Base-by-base conservation (phyloP, 257 asterid species). In the Echites panduratus region DNA sequence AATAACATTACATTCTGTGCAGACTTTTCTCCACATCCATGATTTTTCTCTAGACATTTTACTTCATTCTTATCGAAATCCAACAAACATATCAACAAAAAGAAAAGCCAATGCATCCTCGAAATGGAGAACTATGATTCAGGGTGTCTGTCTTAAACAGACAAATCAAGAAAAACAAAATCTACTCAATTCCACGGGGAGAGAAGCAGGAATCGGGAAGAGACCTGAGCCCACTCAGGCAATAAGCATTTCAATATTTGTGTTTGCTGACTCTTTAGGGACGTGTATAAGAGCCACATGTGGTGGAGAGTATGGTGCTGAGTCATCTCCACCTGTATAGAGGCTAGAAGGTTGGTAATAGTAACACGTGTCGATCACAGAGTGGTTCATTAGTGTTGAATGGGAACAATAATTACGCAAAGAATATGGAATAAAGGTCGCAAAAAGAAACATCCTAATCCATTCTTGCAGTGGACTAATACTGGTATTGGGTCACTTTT, bases 271-370 rank as follows among this genome's bases (percentile, higher is more conserved):
- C n/a, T n/a, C n/a, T n/a, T n/a, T n/a, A n/a, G n/a, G n/a, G n/a
- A n/a, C n/a, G n/a, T n/a, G n/a, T n/a, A n/a, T n/a, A n/a, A n/a
- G n/a, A n/a, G n/a, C n/a, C n/a, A n/a, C n/a, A n/a, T n/a, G n/a
- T n/a, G n/a, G 10, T 40, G 43, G 41, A 47, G 68, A 24, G 73
- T 57, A 47, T 47, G 63, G 66, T 66, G 89, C 84, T 86, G 91
- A 84, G 79, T 82, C 89, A 75, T 63, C 64, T 78, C 83, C 85
- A 77, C 79, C 44, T 61, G 56, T 38, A 26, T 24, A 58, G 44
- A 49, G 38, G 5, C 1, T 11, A 32, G 50, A 59, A 53, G 38
- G 57, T 57, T 26, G 24, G 72, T 70, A 70, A 63, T 70, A 53
- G 64, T 73, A 38, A 32, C 24, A 26, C 13, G n/a, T 69, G 58